Percentiles rank a stretch among this genome's conserved stretches.
Conservation (phyloP, 768 basidiomycete genomes). For the Hypholoma fasciculare region DNA sequence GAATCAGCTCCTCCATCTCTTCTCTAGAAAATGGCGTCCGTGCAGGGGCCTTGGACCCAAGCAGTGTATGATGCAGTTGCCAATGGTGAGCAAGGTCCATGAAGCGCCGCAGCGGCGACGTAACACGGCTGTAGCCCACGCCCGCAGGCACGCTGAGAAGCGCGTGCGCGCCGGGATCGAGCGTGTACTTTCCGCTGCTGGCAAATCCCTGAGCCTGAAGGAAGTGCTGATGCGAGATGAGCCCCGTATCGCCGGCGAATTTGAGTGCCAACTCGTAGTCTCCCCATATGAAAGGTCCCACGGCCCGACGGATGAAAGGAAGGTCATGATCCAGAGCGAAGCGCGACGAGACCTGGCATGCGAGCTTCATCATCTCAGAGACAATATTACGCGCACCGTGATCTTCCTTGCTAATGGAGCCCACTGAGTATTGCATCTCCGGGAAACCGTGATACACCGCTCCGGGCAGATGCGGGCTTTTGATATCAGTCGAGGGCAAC, state of each 20-base stretch:
- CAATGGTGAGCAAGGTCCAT: slow-evolving; percentile 84
- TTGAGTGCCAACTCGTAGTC: slow-evolving; percentile 46
- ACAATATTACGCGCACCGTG: slow-evolving; percentile 58
- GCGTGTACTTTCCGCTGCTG: slow-evolving; percentile 40
- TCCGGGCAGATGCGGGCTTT: slow-evolving; percentile 25
- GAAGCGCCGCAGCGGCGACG: slow-evolving; percentile 87
- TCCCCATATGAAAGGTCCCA: slow-evolving; percentile 31
- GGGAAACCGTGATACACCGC: slow-evolving; percentile 50
- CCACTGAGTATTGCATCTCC: slow-evolving; percentile 47
- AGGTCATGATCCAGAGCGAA: slow-evolving; percentile 63
- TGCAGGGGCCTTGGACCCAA: slow-evolving; percentile 33
- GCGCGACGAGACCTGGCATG: slow-evolving; percentile 71
- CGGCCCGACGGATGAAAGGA: slow-evolving; percentile 62
- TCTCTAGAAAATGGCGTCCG: slow-evolving; percentile 44
- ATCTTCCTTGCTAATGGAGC: slow-evolving; percentile 19
- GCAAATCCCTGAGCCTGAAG: slow-evolving; percentile 32
- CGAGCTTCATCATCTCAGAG: slow-evolving; percentile 81
- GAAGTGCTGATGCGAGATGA: slow-evolving; percentile 35
- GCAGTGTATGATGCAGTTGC: slow-evolving; percentile 85
- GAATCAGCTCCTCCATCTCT: slow-evolving; percentile 43
- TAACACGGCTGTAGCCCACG: slow-evolving; percentile 82
- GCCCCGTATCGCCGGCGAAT: slow-evolving; percentile 44
- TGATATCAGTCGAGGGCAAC: slow-evolving; percentile 27
- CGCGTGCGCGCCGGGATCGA: slow-evolving; percentile 66
- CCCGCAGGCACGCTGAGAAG: slow-evolving; percentile 65